phyloP scores from a whole-genome alignment of 148 eudicot genomes.

The Cornus kousa region DNA sequence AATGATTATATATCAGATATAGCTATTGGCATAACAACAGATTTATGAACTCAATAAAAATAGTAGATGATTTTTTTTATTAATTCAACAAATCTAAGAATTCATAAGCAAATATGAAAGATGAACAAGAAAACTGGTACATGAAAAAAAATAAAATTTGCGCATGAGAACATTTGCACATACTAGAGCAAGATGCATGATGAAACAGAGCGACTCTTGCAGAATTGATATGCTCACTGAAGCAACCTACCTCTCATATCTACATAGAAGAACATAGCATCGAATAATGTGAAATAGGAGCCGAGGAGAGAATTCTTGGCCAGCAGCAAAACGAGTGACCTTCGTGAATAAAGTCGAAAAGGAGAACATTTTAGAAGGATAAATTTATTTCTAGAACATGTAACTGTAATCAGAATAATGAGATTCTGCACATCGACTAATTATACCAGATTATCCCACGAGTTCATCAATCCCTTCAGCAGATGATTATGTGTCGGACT shows the following conservation, averaged over 20 bases:
- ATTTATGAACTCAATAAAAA: not conserved
- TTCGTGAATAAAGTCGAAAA: not conserved
- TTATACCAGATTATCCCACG: slow-evolving; percentile 1
- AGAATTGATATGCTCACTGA: not conserved
- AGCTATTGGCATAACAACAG: not conserved
- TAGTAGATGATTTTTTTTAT: too few species aligned
- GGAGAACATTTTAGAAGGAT: not conserved
- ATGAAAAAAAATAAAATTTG: too few species aligned
- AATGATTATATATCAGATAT: not conserved
- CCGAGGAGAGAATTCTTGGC: slow-evolving; percentile 14
- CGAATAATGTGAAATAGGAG: slow-evolving; percentile 10
- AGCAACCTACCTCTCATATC: slow-evolving; percentile 1
- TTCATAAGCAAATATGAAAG: not conserved
- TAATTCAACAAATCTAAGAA: too few species aligned
- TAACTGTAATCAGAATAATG: not conserved
- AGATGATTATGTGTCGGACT: not conserved
- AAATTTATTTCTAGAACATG: not conserved
- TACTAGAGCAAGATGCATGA: not conserved
- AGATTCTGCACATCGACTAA: not conserved
- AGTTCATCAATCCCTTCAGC: slow-evolving; percentile 9
- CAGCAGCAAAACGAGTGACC: slow-evolving; percentile 6
- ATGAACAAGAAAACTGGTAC: not conserved
- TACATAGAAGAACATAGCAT: slow-evolving; percentile 15
- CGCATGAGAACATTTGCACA: not conserved
- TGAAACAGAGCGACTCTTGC: not conserved